A percentile compares a stretch with the other conserved stretches of the same genome.
Evolutionary conservation across 805 yeast species (phyloP).

Genomic region (Pichia rugopelliculosa): DNA sequence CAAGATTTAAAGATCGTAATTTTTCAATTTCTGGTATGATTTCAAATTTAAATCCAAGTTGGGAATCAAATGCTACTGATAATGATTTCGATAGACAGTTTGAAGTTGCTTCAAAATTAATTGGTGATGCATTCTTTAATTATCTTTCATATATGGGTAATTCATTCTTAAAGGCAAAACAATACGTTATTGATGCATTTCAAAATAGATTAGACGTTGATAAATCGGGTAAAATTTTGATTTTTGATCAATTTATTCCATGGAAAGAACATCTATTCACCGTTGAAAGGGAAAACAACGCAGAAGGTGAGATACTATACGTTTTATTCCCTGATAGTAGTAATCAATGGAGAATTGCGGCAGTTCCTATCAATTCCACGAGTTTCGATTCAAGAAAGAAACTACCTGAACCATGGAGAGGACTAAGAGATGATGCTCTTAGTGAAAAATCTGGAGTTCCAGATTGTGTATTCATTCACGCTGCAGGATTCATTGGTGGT

Average conservation of each 20-base stretch:
- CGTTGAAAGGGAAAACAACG: conserved; percentile 54
- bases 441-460: conserved; percentile 69
- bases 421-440: conserved; percentile 84
- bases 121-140: conserved; percentile 74
- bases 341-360: conserved; percentile 76
- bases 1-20: conserved; percentile 63
- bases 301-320: conserved; percentile 55
- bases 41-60: conserved; percentile 73
- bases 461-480: conserved; percentile 88
- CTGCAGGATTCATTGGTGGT: conserved; percentile 97
- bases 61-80: conserved; percentile 67
- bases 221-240: conserved; percentile 62
- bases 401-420: conserved; percentile 89
- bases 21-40: conserved; percentile 76
- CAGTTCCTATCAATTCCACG: conserved; percentile 74
- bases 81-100: conserved; percentile 62
- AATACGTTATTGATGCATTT: conserved; percentile 67
- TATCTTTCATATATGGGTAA: conserved; percentile 65
- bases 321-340: conserved; percentile 76
- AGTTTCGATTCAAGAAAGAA: conserved; percentile 83
- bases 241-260: conserved; percentile 73
- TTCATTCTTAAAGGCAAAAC: conserved; percentile 88
- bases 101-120: conserved; percentile 62
- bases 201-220: conserved; percentile 53
- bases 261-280: conserved; percentile 91